These are phyloP conservation scores for Ceratobasidium sp. DNA, from an alignment of 1,284 basidiomycete species.

Conservation along the genomic window DNA sequence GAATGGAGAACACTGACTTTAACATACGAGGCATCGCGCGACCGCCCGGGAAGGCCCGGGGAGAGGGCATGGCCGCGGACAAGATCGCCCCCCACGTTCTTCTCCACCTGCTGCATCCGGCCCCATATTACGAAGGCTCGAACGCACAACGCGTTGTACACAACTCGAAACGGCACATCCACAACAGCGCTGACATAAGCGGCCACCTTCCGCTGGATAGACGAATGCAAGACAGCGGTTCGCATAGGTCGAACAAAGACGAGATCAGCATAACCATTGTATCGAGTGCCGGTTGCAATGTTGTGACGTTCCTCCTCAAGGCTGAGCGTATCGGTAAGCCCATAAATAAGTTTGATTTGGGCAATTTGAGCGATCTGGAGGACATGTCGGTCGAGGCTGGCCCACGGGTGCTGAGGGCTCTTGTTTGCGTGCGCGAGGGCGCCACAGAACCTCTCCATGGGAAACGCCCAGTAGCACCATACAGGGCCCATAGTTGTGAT, in stretches of 20 bases:
- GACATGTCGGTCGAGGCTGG: conserved; percentile 10
- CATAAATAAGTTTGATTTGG: conserved; percentile 26
- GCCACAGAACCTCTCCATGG: conserved; percentile 41
- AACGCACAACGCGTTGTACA: background rate
- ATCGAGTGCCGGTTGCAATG: conserved; percentile 8
- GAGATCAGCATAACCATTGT: background rate
- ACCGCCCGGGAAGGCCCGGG: no score
- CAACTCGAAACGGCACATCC: background rate
- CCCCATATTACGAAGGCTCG: background rate
- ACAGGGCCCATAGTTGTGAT: conserved; percentile 31
- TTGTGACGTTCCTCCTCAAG: conserved; percentile 24
- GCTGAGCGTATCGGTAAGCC: conserved; percentile 39
- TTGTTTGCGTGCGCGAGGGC: conserved; percentile 9
- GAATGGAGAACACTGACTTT: conserved; percentile 1
- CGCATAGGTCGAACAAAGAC: conserved; percentile 7
- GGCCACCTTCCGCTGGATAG: conserved; percentile 38
- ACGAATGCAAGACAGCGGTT: conserved; percentile 41
- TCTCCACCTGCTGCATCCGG: background rate
- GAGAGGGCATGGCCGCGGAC: background rate
- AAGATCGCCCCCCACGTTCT: background rate
- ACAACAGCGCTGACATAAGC: background rate
- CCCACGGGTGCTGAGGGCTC: background rate
- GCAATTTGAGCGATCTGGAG: conserved; percentile 1
- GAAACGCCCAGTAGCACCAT: conserved; percentile 39
- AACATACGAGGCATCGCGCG: conserved; percentile 16